Base-by-base conservation (phyloP, 495 filamentous ascomycete species). In the Daldinia caldariorum region DNA sequence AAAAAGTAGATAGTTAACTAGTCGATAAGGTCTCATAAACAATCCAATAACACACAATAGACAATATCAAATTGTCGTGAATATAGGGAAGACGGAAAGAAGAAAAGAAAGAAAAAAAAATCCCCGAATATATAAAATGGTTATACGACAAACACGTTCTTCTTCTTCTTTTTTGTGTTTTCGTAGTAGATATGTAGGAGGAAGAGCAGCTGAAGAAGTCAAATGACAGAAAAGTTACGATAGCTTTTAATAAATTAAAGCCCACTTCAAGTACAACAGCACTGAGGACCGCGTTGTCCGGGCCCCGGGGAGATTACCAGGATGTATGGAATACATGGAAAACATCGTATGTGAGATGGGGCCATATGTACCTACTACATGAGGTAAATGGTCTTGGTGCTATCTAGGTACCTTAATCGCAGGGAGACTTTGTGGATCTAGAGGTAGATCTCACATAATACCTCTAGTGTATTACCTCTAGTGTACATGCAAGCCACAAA, bases 161-260 rank as follows among this genome's bases (percentile, higher is more conserved):
- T 51, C 9, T 35, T 35, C 6, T 35, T 26, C 55, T 50, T 35
- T 35, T 26, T 60, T 50, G 55, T 57, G 32, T 39, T n/a, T n/a
- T n/a, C n/a, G n/a, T n/a, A n/a, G 50, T 29, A 58, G 53, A 12
- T 58, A n/a, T n/a, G n/a, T n/a, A 32, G 34, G 26, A 34, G 50
- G 38, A 59, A 31, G 31, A 67, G 45, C 16, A 50, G 50, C 57
- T 39, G 62, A 31, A 45, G 26, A 58, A 16, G 26, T 43, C 61
- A 18, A 45, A 58, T 50, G 67, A 63, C 32, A 38, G 47, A 32
- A 69, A 69, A 31, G 35, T 29, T 45, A 34, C 31, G 58, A 34
- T 50, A 61, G 65, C 41, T 50, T 61, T 66, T 20, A 63, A 38
- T 58, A 67, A 67, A 63, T 71, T 63, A 67, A 29, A 29, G 61